Evolutionary conservation across 306 rosid species (phyloP), one percentile per base, ranked within the genome.

Genomic region (Quercus mongolica): DNA sequence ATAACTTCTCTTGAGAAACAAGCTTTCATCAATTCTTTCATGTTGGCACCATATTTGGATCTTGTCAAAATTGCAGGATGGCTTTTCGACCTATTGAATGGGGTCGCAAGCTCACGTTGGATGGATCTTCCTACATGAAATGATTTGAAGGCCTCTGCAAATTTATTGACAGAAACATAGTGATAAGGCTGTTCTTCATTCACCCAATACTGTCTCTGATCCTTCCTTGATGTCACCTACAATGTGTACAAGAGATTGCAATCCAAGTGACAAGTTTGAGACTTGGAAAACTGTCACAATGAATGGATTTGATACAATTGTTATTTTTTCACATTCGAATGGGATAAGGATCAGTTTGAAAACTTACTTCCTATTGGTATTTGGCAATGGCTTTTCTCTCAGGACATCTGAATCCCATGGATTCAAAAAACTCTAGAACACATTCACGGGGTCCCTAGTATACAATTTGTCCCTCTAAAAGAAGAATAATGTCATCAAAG

Each of bases 401-500:
- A 15, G 81, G 81, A 77, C 75, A 77, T 15, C 8, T 69, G 31
- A 77, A 77, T 20, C 81, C 81, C 69, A 68, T 56, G 75, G 19
- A 77, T 56, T 77, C 81, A 69, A 77, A 69, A 56, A 77, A 69
- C 31, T 68, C 51, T 0, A 77, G 81, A 14, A 77, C 23, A 38
- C 56, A 18, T 77, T 77, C 75, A 20, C 75, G 75, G 3, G 81
- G 68, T 1, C 81, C 81, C 25, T 77, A 46, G 38, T 77, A 77
- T 25, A 79, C 78, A 54, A 79, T 54, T 21, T 73, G 78, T 33
- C 78, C 74, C 10, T 64, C 69, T 0, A 52, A 63, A 31, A 79
- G 78, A 64, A 79, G 78, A 64, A 73, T 65, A 25, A 79, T 74
- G 55, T 79, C 83, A 73, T 73, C 83, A 13, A 79, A 79, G 4